A percentile compares a stretch with the other conserved stretches of the same genome.
phyloP scores from a whole-genome alignment of 176 grass and related monocot species.

The Aegilops longissima region DNA sequence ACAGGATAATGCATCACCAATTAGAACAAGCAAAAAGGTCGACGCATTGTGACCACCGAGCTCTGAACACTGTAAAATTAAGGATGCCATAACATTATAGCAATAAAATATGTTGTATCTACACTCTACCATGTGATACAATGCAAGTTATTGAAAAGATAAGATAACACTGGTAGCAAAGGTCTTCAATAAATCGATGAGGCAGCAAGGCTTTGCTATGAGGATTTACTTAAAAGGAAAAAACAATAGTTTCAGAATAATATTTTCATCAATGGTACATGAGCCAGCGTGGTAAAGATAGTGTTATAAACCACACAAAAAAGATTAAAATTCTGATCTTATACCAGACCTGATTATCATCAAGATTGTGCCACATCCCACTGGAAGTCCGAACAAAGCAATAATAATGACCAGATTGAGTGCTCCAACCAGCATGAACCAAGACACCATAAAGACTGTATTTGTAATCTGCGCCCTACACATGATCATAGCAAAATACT shows the following conservation, averaged over 20 bases:
- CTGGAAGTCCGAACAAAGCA: conserved; percentile 95
- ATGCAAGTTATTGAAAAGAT: background rate
- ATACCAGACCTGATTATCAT: conserved; percentile 88
- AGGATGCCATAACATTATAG: conserved; percentile 7
- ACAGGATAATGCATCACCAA: conserved; percentile 6
- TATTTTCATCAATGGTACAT: background rate
- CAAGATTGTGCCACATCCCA: conserved; percentile 98
- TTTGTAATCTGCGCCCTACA: conserved; percentile 69
- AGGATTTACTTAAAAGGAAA: background rate
- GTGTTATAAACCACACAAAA: conserved; percentile 2
- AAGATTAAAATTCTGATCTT: conserved; percentile 8
- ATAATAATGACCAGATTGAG: conserved; percentile 94
- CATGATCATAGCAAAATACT: conserved; percentile 1
- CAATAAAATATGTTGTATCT: background rate
- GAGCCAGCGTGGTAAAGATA: background rate
- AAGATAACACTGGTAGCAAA: background rate
- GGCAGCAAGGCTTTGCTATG: background rate
- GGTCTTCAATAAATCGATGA: background rate
- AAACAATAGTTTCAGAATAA: background rate
- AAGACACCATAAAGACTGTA: conserved; percentile 96
- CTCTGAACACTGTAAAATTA: background rate
- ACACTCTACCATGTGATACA: background rate
- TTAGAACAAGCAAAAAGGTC: background rate
- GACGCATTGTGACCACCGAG: background rate
- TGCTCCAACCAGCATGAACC: conserved; percentile 92